Evolutionary conservation across 2,329 filamentous ascomycete genomes (phyloP).

Genomic region (Fusarium newnesense): DNA sequence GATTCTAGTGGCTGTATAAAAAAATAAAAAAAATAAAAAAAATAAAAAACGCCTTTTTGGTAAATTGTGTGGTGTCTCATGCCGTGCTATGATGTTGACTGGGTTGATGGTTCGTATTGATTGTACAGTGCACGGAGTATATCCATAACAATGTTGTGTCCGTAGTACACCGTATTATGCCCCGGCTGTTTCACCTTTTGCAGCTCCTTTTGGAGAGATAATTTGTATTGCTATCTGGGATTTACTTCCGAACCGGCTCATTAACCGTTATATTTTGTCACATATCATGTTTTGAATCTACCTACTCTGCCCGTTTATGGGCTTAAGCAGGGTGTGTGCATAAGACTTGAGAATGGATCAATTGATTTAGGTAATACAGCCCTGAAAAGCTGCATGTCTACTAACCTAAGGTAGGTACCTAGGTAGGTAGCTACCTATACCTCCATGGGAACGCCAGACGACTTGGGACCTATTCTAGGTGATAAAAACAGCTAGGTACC

Average conservation of each 20-base stretch:
- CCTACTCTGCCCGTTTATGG: not conserved
- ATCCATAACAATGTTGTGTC: not conserved
- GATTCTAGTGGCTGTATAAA: slow-evolving; percentile 8
- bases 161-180: not conserved
- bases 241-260: not conserved
- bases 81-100: not conserved
- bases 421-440: too few species aligned
- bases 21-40: not conserved
- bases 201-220: not conserved
- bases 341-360: slow-evolving; percentile 5
- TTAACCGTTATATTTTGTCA: not conserved
- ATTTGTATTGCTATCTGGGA: not conserved
- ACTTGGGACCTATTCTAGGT: not conserved
- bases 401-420: too few species aligned
- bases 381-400: slow-evolving; percentile 4
- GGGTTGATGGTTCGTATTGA: not conserved
- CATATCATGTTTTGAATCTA: not conserved
- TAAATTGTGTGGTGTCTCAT: not conserved
- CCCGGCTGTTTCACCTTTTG: not conserved
- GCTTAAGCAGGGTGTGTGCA: slow-evolving; percentile 6
- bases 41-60: not conserved
- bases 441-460: not conserved
- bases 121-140: not conserved
- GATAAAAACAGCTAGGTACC: not conserved
- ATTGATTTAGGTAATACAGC: slow-evolving; percentile 13